phyloP scores from a whole-genome alignment of 805 yeast species.

The Teunomyces cretensis region DNA sequence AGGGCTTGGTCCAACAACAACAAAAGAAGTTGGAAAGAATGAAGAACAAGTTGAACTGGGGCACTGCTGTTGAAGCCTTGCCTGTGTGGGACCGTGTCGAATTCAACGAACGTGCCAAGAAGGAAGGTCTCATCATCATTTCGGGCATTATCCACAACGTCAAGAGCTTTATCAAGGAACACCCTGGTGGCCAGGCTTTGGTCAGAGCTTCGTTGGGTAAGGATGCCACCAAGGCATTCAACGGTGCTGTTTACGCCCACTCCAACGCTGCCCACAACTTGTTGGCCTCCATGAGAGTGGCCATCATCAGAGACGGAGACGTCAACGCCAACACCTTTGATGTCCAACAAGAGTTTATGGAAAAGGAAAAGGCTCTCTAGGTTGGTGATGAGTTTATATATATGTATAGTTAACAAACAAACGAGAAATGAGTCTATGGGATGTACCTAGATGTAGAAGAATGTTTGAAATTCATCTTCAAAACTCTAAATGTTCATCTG shows the following conservation, averaged over 20 bases:
- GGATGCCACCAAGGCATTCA: slow-evolving; percentile 81
- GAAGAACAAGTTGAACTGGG: slow-evolving; percentile 70
- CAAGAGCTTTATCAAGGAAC: slow-evolving; percentile 64
- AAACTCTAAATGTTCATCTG: too few species aligned
- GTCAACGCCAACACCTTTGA: slow-evolving; percentile 55
- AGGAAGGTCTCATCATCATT: slow-evolving; percentile 64
- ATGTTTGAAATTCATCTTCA: too few species aligned
- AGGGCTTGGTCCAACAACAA: slow-evolving; percentile 78
- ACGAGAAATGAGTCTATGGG: too few species aligned
- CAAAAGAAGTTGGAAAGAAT: slow-evolving; percentile 73
- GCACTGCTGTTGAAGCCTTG: slow-evolving; percentile 60
- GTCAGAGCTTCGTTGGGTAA: slow-evolving; percentile 71
- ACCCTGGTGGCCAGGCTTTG: slow-evolving; percentile 82
- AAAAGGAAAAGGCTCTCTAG: slow-evolving; percentile 25
- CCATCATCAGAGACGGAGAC: slow-evolving; percentile 68
- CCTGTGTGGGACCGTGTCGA: slow-evolving; percentile 75
- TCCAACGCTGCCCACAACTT: slow-evolving; percentile 85
- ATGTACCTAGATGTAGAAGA: neutral
- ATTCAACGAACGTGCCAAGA: slow-evolving; percentile 52
- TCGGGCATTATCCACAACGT: slow-evolving; percentile 82
- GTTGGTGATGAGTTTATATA: neutral
- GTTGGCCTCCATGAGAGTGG: slow-evolving; percentile 80
- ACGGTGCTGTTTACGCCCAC: slow-evolving; percentile 83
- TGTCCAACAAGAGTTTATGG: slow-evolving; percentile 48
- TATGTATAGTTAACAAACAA: neutral